Evolutionary conservation across 495 filamentous ascomycete genomes (phyloP).

Genomic region (Aspergillus biplanus): DNA sequence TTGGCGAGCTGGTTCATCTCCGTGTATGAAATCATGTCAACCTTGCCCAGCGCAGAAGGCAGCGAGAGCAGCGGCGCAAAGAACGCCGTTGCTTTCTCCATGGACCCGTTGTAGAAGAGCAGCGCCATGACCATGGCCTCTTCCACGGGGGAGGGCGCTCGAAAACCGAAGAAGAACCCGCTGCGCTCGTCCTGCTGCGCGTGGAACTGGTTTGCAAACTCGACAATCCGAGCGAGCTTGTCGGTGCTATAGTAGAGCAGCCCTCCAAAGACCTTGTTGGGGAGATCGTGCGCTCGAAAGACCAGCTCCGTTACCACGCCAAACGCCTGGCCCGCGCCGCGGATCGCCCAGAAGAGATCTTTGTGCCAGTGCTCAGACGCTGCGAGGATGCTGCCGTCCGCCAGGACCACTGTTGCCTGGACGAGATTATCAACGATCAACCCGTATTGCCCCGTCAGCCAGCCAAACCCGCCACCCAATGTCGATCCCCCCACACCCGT

Average conservation of each 20-base stretch:
- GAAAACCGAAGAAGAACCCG: slow-evolving; percentile 33
- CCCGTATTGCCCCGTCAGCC: slow-evolving; percentile 46
- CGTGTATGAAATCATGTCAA: slow-evolving; percentile 33
- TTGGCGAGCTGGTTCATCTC: slow-evolving; percentile 15
- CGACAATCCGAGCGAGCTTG: slow-evolving; percentile 40
- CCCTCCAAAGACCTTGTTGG: slow-evolving; percentile 45
- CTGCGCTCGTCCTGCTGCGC: slow-evolving; percentile 25
- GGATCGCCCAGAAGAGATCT: slow-evolving; percentile 51
- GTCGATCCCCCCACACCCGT: slow-evolving; percentile 55
- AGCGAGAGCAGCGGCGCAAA: slow-evolving; percentile 37
- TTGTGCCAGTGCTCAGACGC: slow-evolving; percentile 31
- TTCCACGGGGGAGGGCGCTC: slow-evolving; percentile 28
- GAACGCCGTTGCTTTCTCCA: slow-evolving; percentile 33
- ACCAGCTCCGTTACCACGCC: slow-evolving; percentile 45
- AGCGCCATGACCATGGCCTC: slow-evolving; percentile 30
- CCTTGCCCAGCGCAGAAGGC: slow-evolving; percentile 25
- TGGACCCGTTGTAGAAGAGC: slow-evolving; percentile 50
- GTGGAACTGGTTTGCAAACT: slow-evolving; percentile 42
- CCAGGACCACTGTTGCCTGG: slow-evolving; percentile 47
- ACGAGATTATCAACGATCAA: slow-evolving; percentile 53
- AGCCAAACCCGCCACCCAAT: slow-evolving; percentile 57
- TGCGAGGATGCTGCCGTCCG: slow-evolving; percentile 42
- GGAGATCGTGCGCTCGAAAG: slow-evolving; percentile 37
- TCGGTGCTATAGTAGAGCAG: slow-evolving; percentile 39
- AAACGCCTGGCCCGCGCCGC: slow-evolving; percentile 44